These are phyloP conservation scores for Tetrapyrgos nigripes DNA, from an alignment of 1,284 basidiomycete genomes.

Conservation along the genomic window DNA sequence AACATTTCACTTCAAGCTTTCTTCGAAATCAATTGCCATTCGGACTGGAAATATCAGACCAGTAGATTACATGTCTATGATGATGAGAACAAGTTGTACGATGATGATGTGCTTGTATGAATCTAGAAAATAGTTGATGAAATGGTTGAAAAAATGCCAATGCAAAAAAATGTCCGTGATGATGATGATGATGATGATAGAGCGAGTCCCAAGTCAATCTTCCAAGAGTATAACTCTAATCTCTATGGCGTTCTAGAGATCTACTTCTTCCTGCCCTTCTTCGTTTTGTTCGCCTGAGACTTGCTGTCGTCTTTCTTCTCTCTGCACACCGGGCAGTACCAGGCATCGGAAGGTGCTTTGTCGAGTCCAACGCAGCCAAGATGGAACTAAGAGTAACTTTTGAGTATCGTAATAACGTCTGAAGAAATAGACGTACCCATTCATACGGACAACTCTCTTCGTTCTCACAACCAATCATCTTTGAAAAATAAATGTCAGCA, in stretches of 20 bases:
- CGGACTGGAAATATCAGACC: too few relatives aligned
- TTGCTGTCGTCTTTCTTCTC: conserved; percentile 24
- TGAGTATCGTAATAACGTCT: not conserved
- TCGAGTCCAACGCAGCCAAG: conserved; percentile 66
- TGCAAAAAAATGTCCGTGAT: too few relatives aligned
- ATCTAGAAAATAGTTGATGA: too few relatives aligned
- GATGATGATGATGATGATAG: too few relatives aligned
- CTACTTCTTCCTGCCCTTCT: conserved; percentile 13
- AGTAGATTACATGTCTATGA: too few relatives aligned
- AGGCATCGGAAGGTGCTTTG: conserved; percentile 61
- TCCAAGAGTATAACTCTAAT: too few relatives aligned
- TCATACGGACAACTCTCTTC: conserved; percentile 66
- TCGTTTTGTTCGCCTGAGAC: not conserved
- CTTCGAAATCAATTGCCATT: too few relatives aligned
- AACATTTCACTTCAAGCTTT: too few relatives aligned
- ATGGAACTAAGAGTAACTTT: conserved; percentile 55
- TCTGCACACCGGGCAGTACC: conserved; percentile 65
- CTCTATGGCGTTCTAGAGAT: not conserved
- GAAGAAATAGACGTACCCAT: conserved; percentile 59
- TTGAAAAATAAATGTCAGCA: conserved; percentile 8
- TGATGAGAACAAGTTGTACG: too few relatives aligned
- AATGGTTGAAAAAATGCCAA: too few relatives aligned
- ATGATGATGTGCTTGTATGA: too few relatives aligned
- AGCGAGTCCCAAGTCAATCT: too few relatives aligned
- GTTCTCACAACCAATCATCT: conserved; percentile 79